Conservation (phyloP, 106 monocot species). For the Phalaenopsis equestris region DNA sequence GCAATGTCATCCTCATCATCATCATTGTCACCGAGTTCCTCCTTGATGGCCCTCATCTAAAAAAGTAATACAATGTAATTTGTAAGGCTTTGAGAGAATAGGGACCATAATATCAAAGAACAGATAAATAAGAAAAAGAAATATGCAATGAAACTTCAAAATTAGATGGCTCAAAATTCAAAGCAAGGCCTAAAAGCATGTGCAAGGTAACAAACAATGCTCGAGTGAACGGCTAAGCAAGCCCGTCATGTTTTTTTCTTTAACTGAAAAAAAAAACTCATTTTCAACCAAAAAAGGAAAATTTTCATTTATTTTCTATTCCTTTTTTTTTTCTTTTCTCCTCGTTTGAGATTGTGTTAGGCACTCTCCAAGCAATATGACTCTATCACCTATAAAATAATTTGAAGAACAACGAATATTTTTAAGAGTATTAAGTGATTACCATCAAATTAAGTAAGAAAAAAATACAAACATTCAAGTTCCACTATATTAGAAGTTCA, state of each 20-base stretch:
- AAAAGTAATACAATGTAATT: background rate
- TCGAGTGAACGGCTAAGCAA: background rate
- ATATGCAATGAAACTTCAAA: too few species aligned
- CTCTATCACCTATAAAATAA: background rate
- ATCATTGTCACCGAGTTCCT: slow-evolving; percentile 95
- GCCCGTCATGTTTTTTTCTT: background rate
- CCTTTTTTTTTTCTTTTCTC: background rate
- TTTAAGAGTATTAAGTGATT: too few species aligned
- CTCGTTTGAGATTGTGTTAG: background rate
- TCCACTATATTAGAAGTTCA: too few species aligned
- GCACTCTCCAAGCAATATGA: background rate
- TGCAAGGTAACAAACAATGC: background rate
- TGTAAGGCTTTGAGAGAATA: background rate
- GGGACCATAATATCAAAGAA: background rate
- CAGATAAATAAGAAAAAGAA: background rate
- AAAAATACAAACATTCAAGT: too few species aligned
- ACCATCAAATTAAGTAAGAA: too few species aligned
- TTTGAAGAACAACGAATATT: background rate
- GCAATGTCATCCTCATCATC: slow-evolving; percentile 97
- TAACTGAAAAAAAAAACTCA: background rate
- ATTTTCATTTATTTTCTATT: background rate
- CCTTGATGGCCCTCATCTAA: slow-evolving; percentile 98
- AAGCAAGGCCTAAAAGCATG: background rate
- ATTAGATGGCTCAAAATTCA: background rate
- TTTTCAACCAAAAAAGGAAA: background rate